Evolutionary conservation across 106 monocot species (phyloP), one percentile per base, ranked within the genome.

Genomic region (Triglochin maritima): DNA sequence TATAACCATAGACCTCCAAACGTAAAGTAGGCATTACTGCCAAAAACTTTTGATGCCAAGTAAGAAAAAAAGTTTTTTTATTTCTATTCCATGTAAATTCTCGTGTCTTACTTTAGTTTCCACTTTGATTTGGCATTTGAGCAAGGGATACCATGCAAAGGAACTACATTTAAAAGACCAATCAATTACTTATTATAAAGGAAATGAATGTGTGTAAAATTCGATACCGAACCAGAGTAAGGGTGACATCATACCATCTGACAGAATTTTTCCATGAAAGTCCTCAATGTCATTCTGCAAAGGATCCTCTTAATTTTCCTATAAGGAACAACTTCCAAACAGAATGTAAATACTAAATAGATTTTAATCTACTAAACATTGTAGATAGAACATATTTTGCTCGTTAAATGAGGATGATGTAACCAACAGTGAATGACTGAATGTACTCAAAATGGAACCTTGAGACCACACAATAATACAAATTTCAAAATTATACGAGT

Each of bases 1-100:
- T 43, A 82, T 98, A 68, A 98, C 91, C 68, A 86, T 17, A 42
- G 85, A 81, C 86, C 96, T 96, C 72, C 29, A 29, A 29, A 65
- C 51, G 45, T 47, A 73, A 75, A 65, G 44, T 59, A 29, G 29
- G 1, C 29, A 29, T 29, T 29, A 29, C 1, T 29, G 29, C 29
- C 29, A 29, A 29, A 29, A 29, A 29, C 29, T 29, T 29, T 0
- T 29, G 29, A 29, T 29, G 29, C 29, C 29, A 29, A 29, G 29
- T 29, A 29, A 29, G 29, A 42, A 59, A 59, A 48, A 11, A 63
- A 0, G 55, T 48, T 4, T 8, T 43, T 11, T 3, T 63, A 57
- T 49, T 48, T 44, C 15, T 46, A 44, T 47, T 29, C 49, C 60
- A 15, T 41, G 15, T 7, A 43, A 42, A 62, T 13, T 29, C 29